Base-by-base conservation (phyloP, 1,284 basidiomycete genomes). In the Schizophyllum commune region DNA sequence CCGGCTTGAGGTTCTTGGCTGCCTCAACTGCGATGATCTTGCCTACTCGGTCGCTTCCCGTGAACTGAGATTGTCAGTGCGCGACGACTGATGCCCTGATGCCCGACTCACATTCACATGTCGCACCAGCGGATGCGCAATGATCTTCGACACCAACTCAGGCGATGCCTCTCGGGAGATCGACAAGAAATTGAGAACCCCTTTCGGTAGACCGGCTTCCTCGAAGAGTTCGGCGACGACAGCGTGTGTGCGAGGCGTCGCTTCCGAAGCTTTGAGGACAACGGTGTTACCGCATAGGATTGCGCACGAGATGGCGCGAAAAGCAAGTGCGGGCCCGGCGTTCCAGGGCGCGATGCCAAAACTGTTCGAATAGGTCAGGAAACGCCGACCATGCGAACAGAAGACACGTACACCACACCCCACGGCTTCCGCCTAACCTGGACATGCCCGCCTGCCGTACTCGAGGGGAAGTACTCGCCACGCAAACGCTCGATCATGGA, bases 1-100 rank as follows among this genome's bases (percentile, higher is more conserved):
- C 85, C 7, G 89, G 85, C 62, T 89, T 91, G 15, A 92, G 77
- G 64, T 87, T 77, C 68, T 88, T 89, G 17, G 87, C 89, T 1
- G 88, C 87, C 65, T 90, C 89, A 5, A 74, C 75, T 4, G 88
- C 88, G 56, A 92, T 80, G 61, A 91, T 84, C 67, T 79, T 81
- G 15, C 88, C 89, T 15, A 92, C 85, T 34, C 78, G 78, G 58
- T 85, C 83, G 56, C 85, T 86, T 8, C 89, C 89, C 13, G 89
- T 91, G 73, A 87, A 91, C 79, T 88, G 57, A 15, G 27, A 60
- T 32, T 32, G 21, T 32, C 5, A 55, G 19, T 52, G 22, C 9
- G 11, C 2, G 52, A 8, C 32, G n/a, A 21, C 1, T 13, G 39
- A 57, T 22, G 54, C 27, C 52, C 15, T 8, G 21, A 21, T 15